These are phyloP conservation scores for Tulasnella sp. DNA, from an alignment of 768 basidiomycete genomes.

Conservation along the genomic window DNA sequence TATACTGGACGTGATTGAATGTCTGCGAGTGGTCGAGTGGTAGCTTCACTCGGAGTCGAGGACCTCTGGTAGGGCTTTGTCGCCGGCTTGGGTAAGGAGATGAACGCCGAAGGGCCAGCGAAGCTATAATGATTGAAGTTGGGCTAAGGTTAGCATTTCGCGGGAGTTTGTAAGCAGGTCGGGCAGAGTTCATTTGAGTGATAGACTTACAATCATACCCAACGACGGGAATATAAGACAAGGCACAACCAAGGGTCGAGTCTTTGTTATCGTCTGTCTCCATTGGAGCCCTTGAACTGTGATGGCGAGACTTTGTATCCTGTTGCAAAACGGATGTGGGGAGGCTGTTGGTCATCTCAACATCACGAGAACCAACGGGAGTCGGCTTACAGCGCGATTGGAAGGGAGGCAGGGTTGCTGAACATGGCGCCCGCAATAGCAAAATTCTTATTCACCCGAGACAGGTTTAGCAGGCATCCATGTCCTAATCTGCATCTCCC, in stretches of 20 bases:
- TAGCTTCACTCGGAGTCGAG: conserved; percentile 21
- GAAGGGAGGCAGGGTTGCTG: conserved; percentile 94
- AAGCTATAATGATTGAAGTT: conserved; percentile 51
- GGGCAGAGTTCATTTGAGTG: conserved; percentile 33
- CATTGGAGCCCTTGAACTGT: conserved; percentile 83
- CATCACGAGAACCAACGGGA: neutral
- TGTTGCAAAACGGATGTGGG: neutral
- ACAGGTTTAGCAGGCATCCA: neutral
- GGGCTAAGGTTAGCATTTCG: neutral
- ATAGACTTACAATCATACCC: conserved; percentile 75
- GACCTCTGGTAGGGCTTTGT: conserved; percentile 43
- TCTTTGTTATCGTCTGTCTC: conserved; percentile 79
- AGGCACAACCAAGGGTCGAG: conserved; percentile 92
- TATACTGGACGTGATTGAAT: conserved; percentile 17
- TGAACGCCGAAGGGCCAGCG: conserved; percentile 96
- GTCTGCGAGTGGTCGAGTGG: conserved; percentile 33
- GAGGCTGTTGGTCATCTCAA: neutral
- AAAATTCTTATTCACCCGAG: conserved; percentile 58
- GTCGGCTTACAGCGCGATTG: conserved; percentile 70
- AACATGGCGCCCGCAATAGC: conserved; percentile 83
- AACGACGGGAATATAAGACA: conserved; percentile 90
- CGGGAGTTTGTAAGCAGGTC: neutral
- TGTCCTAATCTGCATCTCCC: conserved; percentile 22
- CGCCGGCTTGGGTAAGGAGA: conserved; percentile 73
- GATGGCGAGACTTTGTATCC: conserved; percentile 82